These are phyloP conservation scores for Colletotrichum incanum DNA, from an alignment of 2,329 filamentous ascomycete species.

Conservation along the genomic window DNA sequence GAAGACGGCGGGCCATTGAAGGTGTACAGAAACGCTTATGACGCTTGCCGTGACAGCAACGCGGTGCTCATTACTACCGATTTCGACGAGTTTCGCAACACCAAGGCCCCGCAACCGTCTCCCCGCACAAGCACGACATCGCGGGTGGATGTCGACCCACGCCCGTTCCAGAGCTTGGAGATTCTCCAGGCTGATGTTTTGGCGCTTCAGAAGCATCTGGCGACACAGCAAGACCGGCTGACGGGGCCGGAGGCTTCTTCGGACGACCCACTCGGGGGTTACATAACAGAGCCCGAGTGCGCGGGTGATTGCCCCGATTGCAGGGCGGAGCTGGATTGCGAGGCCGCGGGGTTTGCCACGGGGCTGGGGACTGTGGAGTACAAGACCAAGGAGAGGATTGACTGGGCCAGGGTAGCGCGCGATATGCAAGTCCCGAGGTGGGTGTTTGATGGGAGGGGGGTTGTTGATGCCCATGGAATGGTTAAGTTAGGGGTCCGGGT, in stretches of 20 bases:
- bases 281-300: conserved; percentile 63
- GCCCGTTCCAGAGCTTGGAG: conserved; percentile 57
- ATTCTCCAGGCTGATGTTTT: conserved; percentile 63
- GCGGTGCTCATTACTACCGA: conserved; percentile 70
- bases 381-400: conserved; percentile 63
- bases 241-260: conserved; percentile 46
- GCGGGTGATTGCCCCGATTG: conserved; percentile 66
- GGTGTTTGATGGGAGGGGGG: conserved; percentile 71
- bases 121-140: conserved; percentile 50
- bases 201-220: conserved; percentile 63
- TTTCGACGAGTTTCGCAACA: conserved; percentile 69
- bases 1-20: conserved; percentile 61
- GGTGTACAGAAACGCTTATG: conserved; percentile 64
- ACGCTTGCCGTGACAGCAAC: conserved; percentile 64
- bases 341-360: conserved; percentile 56
- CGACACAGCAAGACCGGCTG: conserved; percentile 46
- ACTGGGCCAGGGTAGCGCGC: conserved; percentile 67
- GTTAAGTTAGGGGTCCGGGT: conserved; percentile 66
- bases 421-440: conserved; percentile 68
- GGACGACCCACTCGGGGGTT: conserved; percentile 62
- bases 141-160: conserved; percentile 58
- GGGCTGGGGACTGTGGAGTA: conserved; percentile 62
- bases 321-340: conserved; percentile 56
- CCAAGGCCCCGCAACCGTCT: conserved; percentile 28
- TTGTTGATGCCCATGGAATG: conserved; percentile 65